Conservation (phyloP, 2,329 filamentous ascomycete genomes). For the Fusarium clavum region DNA sequence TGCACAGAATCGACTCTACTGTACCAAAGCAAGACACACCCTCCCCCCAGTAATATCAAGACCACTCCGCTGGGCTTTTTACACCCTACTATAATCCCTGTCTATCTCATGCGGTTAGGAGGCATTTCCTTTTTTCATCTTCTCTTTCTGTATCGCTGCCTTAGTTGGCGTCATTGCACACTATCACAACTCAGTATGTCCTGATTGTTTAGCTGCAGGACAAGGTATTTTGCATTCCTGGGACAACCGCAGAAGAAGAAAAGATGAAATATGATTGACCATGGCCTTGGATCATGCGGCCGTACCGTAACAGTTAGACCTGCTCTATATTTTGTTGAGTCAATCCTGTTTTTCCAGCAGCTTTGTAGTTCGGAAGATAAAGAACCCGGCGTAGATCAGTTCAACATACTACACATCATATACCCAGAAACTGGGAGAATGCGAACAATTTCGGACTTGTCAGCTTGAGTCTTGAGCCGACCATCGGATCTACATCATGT, state of each 20-base stretch:
- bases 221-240: slow-evolving; percentile 16
- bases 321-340: neutral
- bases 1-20: neutral
- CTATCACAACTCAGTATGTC: neutral
- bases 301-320: neutral
- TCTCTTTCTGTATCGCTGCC: slow-evolving; percentile 1
- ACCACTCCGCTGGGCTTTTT: neutral
- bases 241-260: neutral
- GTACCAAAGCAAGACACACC: neutral
- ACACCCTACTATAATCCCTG: neutral
- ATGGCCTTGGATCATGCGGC: neutral
- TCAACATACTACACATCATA: neutral
- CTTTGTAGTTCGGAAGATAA: neutral
- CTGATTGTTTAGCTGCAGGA: neutral
- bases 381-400: slow-evolving; percentile 9
- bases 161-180: slow-evolving; percentile 13
- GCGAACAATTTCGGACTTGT: neutral
- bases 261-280: neutral
- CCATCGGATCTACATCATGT: slow-evolving; percentile 12
- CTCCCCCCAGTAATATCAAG: neutral
- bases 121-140: slow-evolving; percentile 3
- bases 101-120: neutral
- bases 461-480: neutral
- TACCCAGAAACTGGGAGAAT: neutral
- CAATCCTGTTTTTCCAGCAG: neutral